Evolutionary conservation across 805 yeast genomes (phyloP).

Genomic region (Yarrowia deformans): DNA sequence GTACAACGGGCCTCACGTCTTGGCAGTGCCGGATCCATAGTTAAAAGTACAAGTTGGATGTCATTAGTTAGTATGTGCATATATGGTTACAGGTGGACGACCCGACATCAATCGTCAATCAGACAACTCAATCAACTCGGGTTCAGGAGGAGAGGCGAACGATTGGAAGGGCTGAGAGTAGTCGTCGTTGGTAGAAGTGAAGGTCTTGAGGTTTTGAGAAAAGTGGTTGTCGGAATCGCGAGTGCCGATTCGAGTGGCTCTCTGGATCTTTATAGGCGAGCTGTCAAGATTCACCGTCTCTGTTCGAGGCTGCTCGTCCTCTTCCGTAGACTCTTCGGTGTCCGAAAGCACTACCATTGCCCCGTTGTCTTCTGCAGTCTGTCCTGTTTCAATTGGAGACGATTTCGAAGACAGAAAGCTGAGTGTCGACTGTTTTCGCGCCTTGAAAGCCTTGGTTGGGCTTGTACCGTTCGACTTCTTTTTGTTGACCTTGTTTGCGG

Average conservation of each 20-base stretch:
- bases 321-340: constrained; percentile 18
- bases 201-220: constrained; percentile 6
- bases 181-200: background rate
- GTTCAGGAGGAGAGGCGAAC: constrained; percentile 7
- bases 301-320: background rate
- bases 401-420: constrained; percentile 10
- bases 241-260: constrained; percentile 6
- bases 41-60: background rate
- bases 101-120: background rate
- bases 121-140: constrained; percentile 15
- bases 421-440: constrained; percentile 27
- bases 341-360: constrained; percentile 9
- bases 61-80: background rate
- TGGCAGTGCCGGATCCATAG: background rate
- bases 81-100: background rate
- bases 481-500: background rate
- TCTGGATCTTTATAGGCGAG: constrained; percentile 5
- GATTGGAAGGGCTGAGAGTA: background rate
- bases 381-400: background rate
- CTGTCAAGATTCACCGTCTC: background rate
- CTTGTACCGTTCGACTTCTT: background rate
- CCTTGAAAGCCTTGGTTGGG: constrained; percentile 9
- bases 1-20: background rate
- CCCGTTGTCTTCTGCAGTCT: too few relatives aligned
- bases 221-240: background rate